Base-by-base conservation (phyloP, 2,329 filamentous ascomycete genomes). In the Fusarium denticulatum region DNA sequence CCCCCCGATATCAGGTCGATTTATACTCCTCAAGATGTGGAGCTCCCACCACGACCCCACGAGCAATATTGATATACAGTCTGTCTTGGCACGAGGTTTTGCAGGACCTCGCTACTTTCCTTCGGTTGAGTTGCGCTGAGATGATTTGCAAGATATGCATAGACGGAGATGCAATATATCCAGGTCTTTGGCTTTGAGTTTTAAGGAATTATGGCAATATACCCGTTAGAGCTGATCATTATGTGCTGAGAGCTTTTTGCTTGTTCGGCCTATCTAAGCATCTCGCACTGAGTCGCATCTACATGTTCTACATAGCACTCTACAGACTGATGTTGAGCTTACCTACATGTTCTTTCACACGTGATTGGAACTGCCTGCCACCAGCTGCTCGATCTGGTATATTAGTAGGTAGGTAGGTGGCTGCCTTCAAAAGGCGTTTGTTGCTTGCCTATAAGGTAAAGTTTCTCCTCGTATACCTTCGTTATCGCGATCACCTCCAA, bases 11-110 rank as follows among this genome's bases (percentile, higher is more conserved):
- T 94, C 93, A 16, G 94, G 93, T 10, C 89, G 94, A 64, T 97
- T 93, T 80, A 92, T 98, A 59, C 83, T 98, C 46, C 86, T 98
- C 72, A 98, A 98, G 85, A 90, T 98, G 81, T 98, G 94, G 93
- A 95, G 92, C 77, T 93, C 93, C 5, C 89, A 90, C 67, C 88
- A 90, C 32, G 90, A 91, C 53, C 86, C 89, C 8, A 77, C 80
- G 10, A 85, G 85, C 66, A 97, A 97, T 77, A 97, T 98, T 72
- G 95, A 97, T 79, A 94, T 98, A 43, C 93, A 97, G 81, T 94
- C 92, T 50, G 91, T 98, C 30, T 88, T 95, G 65, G 93, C 92
- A 4, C 92, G 93, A 78, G 96, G 96, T 0, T 98, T 92, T 82
- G 93, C 94, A 0, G 96, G 96, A 9, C 93, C 94, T 15, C 89